Evolutionary conservation across 768 basidiomycete genomes (phyloP), one percentile per base, ranked within the genome.

Genomic region (Boletellus ananas): DNA sequence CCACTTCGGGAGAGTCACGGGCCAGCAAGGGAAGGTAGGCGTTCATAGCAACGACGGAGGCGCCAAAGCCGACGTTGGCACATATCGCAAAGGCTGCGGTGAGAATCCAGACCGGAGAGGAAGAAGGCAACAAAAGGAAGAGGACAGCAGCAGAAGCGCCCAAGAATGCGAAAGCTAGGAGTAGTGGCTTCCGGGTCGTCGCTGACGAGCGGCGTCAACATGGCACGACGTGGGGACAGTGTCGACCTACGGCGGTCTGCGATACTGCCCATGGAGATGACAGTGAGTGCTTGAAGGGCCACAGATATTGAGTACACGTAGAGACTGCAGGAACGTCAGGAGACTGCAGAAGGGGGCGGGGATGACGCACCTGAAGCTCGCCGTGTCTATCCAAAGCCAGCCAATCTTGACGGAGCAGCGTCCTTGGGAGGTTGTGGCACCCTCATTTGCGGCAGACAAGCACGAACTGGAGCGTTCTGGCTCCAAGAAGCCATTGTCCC

Each of bases 201-300:
- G 80, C 86, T 73, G 74, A 67, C 73, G 4, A n/a, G 21, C 6
- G 55, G 44, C n/a, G 39, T 55, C 21, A 51, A 36, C 37, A 20
- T 11, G 10, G 21, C 9, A 20, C 6, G 21, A 9, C 4, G 31
- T 7, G 7, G 18, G 27, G 20, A 7, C 17, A 17, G 20, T 8
- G 25, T n/a, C 0, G 17, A 75, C 88, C 51, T 58, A 94, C 93
- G 84, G 54, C 89, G 82, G 69, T 98, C 92, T 1, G 94, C 95
- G 48, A 95, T 84, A 14, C 83, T 83, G 7, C 92, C 91, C 77
- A 96, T 89, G 6, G 94, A 94, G 48, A 99, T 93, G 34, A 99
- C 93, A 0, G 87, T 90, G n/a, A 97, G 60, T 0, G 94, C 94
- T 64, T 97, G 94, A 0, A 95, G 68, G 0, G 87, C 86, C 1